phyloP scores from a whole-genome alignment of 768 basidiomycete species.

The Russula ochroleuca region DNA sequence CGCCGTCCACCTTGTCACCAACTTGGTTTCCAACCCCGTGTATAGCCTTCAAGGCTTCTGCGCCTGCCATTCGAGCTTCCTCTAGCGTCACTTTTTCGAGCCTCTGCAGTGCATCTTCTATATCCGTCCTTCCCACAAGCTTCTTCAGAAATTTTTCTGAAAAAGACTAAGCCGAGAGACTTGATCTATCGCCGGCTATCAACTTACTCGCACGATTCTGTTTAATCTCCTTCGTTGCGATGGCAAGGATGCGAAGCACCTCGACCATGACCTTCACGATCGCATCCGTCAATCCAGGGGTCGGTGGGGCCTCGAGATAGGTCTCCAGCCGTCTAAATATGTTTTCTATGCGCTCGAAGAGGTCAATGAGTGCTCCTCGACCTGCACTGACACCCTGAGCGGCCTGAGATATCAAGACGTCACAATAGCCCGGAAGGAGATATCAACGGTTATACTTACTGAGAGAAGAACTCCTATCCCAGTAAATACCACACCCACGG shows the following conservation, averaged over 20 bases:
- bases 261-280: background rate
- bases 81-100: slow-evolving; percentile 3
- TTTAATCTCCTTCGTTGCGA: background rate
- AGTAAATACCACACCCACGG: background rate
- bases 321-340: background rate
- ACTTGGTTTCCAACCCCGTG: background rate
- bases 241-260: background rate
- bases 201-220: background rate
- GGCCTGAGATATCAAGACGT: background rate
- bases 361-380: background rate
- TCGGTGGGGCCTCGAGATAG: background rate
- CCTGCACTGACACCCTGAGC: background rate
- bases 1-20: background rate
- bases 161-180: background rate
- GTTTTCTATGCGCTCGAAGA: background rate
- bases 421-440: background rate
- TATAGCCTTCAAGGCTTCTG: background rate
- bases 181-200: too few species aligned
- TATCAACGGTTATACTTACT: background rate
- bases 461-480: background rate
- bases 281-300: background rate
- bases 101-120: background rate
- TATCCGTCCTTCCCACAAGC: background rate
- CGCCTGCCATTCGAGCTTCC: background rate
- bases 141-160: slow-evolving; percentile 1